A percentile compares a stretch with the other conserved stretches of the same genome.
These are phyloP conservation scores for Hypoxylon lenormandii DNA, from an alignment of 495 filamentous ascomycete species.

Conservation along the genomic window DNA sequence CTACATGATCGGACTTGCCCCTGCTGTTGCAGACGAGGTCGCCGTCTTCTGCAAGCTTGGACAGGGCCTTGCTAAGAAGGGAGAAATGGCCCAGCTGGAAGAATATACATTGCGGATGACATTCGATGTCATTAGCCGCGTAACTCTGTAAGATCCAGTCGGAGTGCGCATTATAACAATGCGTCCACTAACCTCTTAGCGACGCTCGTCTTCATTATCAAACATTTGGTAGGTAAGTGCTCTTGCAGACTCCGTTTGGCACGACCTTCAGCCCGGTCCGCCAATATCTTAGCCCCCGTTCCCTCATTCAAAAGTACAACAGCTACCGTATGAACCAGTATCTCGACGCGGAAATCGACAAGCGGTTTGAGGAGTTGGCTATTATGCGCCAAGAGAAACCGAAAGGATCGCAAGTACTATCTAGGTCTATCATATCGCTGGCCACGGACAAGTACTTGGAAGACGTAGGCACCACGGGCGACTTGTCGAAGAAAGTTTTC, in stretches of 20 bases:
- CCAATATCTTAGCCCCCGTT: conserved; percentile 46
- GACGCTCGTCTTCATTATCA: conserved; percentile 44
- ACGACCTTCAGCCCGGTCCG: conserved; percentile 47
- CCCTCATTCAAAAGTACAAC: conserved; percentile 48
- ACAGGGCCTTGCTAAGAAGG: conserved; percentile 5
- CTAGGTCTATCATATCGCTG: neutral
- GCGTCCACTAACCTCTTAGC: neutral
- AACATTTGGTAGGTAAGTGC: too few relatives aligned
- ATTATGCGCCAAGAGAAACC: neutral
- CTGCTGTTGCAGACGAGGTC: conserved; percentile 48
- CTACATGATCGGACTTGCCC: conserved; percentile 51
- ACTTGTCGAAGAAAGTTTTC: neutral
- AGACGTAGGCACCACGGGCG: neutral
- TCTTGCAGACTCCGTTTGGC: conserved; percentile 47
- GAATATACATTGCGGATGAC: conserved; percentile 74
- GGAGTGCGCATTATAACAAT: conserved; percentile 15
- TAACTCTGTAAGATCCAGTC: conserved; percentile 32
- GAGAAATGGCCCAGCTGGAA: conserved; percentile 66
- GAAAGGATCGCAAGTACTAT: neutral
- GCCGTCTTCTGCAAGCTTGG: neutral
- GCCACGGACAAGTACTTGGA: neutral
- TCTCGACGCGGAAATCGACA: conserved; percentile 41
- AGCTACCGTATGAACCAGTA: conserved; percentile 38
- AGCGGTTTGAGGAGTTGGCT: conserved; percentile 36
- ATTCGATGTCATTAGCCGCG: conserved; percentile 68